Percentiles rank a stretch among this genome's conserved stretches.
These are phyloP conservation scores for Citrus unshiu DNA, from an alignment of 345 rosid genomes.

Conservation along the genomic window DNA sequence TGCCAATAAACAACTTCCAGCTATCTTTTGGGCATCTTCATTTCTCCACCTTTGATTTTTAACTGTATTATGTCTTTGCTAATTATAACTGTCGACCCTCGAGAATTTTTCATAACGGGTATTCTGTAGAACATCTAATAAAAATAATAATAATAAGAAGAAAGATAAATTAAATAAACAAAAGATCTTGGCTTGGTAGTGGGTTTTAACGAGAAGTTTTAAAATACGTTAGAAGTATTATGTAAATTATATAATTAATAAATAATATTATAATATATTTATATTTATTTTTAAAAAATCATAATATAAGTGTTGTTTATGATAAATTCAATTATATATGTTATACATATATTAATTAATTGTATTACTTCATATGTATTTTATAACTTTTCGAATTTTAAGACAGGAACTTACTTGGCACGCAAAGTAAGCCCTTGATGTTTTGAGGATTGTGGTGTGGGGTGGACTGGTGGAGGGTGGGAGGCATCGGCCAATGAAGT, in stretches of 20 bases:
- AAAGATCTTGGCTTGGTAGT: too few species aligned
- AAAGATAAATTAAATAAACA: too few species aligned
- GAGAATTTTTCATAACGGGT: background rate
- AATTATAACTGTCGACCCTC: background rate
- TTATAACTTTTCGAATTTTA: background rate
- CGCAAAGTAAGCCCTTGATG: background rate
- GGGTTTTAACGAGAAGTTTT: fast-evolving
- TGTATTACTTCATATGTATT: fast-evolving
- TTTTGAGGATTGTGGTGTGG: constrained; percentile 1
- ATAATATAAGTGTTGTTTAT: too few species aligned
- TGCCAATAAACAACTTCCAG: background rate
- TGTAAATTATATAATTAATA: fast-evolving
- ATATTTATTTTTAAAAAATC: too few species aligned
- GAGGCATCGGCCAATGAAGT: background rate
- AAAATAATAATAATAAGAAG: too few species aligned
- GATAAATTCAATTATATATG: too few species aligned
- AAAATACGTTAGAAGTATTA: too few species aligned
- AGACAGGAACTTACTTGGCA: background rate
- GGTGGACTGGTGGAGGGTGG: background rate
- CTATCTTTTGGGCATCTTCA: background rate
- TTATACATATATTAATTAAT: too few species aligned
- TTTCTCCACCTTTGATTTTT: background rate
- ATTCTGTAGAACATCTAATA: background rate
- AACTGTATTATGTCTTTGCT: background rate
- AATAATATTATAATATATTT: too few species aligned